phyloP scores from a whole-genome alignment of 257 asterid species.

The Solanum appendiculatum region DNA sequence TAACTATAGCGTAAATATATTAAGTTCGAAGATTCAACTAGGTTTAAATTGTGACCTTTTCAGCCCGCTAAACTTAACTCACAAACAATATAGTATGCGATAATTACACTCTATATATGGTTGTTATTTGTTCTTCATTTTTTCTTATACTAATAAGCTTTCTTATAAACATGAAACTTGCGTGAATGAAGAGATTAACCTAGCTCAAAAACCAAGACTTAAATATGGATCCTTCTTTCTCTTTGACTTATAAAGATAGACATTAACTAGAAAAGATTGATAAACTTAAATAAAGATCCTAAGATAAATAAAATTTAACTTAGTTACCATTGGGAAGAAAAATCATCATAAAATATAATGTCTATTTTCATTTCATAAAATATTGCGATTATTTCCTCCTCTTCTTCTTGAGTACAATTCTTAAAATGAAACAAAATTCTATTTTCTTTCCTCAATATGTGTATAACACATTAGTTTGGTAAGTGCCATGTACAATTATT shows the following conservation, averaged over 20 bases:
- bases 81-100: no score
- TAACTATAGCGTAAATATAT: no score
- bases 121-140: background rate
- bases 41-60: background rate
- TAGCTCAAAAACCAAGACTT: background rate
- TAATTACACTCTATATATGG: background rate
- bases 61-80: background rate
- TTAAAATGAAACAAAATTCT: background rate
- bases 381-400: no score
- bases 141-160: background rate
- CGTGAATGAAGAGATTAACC: background rate
- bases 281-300: background rate
- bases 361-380: background rate
- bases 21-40: background rate
- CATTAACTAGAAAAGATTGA: background rate
- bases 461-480: background rate
- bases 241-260: background rate
- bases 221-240: background rate
- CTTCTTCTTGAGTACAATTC: background rate
- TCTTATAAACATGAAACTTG: background rate
- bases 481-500: background rate
- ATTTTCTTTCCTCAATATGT: background rate
- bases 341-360: no score
- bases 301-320: background rate
- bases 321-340: background rate